A percentile compares a stretch with the other conserved stretches of the same genome.
These are phyloP conservation scores for Cyclaneusma minus DNA, from an alignment of 2,329 filamentous ascomycete species.

Conservation along the genomic window DNA sequence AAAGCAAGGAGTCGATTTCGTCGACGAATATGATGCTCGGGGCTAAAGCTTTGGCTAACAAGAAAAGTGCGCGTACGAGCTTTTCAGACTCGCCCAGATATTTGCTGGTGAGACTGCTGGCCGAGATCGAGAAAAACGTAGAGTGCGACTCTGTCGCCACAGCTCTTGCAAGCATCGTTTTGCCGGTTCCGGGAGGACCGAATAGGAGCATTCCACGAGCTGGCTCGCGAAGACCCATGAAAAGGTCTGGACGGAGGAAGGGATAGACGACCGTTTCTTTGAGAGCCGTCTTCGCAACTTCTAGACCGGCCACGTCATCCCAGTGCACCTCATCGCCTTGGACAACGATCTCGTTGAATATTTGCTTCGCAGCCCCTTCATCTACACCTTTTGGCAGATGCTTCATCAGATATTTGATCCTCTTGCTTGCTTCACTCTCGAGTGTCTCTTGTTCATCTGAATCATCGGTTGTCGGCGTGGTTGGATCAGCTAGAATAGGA, in stretches of 20 bases:
- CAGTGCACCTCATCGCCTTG: slow-evolving; percentile 90
- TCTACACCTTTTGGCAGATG: slow-evolving; percentile 73
- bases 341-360: slow-evolving; percentile 90
- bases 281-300: slow-evolving; percentile 77
- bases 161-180: slow-evolving; percentile 91
- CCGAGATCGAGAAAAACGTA: slow-evolving; percentile 94
- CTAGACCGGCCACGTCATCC: slow-evolving; percentile 82
- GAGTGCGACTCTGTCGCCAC: slow-evolving; percentile 90
- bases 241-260: slow-evolving; percentile 85
- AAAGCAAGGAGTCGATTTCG: slow-evolving; percentile 89
- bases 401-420: slow-evolving; percentile 48
- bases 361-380: slow-evolving; percentile 68
- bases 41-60: slow-evolving; percentile 73
- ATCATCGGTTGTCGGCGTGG: slow-evolving; percentile 26
- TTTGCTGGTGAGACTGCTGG: slow-evolving; percentile 87
- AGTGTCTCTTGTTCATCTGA: slow-evolving; percentile 24
- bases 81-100: slow-evolving; percentile 96
- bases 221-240: slow-evolving; percentile 88
- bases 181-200: slow-evolving; percentile 92
- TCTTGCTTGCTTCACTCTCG: slow-evolving; percentile 23
- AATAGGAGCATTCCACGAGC: slow-evolving; percentile 92
- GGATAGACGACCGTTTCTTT: slow-evolving; percentile 96
- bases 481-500: slow-evolving; percentile 19
- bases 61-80: slow-evolving; percentile 81
- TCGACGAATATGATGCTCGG: slow-evolving; percentile 98